Conservation (phyloP, 2,329 filamentous ascomycete species). For the Scedosporium aurantiacum region DNA sequence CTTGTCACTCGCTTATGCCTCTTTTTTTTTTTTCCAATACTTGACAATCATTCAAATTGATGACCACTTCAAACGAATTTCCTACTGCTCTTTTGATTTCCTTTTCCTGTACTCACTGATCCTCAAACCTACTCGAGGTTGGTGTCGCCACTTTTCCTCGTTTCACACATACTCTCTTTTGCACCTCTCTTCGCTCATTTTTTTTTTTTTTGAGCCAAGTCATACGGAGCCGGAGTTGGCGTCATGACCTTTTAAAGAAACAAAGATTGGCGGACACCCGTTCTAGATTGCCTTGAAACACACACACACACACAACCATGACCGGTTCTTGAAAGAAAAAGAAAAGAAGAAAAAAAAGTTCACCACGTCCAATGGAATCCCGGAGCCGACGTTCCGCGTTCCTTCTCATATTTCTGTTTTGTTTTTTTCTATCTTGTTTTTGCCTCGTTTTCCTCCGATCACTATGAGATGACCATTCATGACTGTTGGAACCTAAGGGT, state of each 20-base stretch:
- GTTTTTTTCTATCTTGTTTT: not conserved
- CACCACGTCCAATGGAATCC: not conserved
- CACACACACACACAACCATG: not conserved
- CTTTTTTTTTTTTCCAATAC: not conserved
- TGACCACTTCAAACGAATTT: not conserved
- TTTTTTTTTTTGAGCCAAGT: not conserved
- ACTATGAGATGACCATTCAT: conserved; percentile 2
- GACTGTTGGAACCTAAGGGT: not conserved
- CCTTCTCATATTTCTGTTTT: not conserved
- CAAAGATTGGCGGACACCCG: not conserved
- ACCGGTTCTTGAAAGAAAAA: not conserved
- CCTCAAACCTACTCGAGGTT: not conserved
- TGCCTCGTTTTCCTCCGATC: not conserved
- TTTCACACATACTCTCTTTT: not conserved
- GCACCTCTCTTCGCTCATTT: not conserved
- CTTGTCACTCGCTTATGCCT: not conserved
- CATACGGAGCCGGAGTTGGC: not conserved
- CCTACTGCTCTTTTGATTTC: not conserved
- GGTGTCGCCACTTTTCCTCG: not conserved
- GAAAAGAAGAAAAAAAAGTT: not conserved
- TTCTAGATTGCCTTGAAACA: not conserved
- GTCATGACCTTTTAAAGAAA: not conserved
- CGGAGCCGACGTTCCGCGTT: not conserved
- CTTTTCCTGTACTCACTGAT: not conserved
- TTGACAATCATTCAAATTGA: not conserved